Evolutionary conservation across 768 basidiomycete genomes (phyloP), one percentile per base, ranked within the genome.

Genomic region (Daedaleopsis sinensis): DNA sequence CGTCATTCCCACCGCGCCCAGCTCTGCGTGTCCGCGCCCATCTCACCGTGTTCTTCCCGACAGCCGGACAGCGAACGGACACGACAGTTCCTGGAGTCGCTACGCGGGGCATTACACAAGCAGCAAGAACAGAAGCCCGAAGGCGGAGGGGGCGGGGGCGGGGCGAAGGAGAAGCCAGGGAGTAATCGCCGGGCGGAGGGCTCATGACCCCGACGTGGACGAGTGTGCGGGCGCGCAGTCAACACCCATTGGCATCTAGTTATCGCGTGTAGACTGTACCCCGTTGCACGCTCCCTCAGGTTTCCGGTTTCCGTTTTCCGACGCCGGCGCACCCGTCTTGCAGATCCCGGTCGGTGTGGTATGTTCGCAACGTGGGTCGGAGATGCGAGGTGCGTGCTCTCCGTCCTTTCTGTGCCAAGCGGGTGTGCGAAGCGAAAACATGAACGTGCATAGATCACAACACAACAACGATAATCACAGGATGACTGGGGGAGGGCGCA

Each of bases 61-160:
- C 68, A 94, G 89, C 91, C 92, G 32, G 91, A 90, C 66, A 87
- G 90, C 39, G 93, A 93, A 67, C 84, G 90, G 48, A 91, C 90
- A 53, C 91, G 93, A 70, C 87, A 90, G 39, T 64, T 64, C 58
- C 52, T 61, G 42, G 59, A 62, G n/a, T 64, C 62, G 21, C 19
- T 60, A 48, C 57, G 54, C 36, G 62, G 62, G 19, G 62, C 62
- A 46, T 49, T 64, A 39, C 58, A 59, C 44, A 59, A 53, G 23
- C 51, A 54, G 27, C 38, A 54, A 16, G 48, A 37, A 15, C 61
- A 62, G 43, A 54, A 42, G 7, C 19, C 48, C 16, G 52, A 54
- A 37, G 32, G 38, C n/a, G n/a, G 27, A 32, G 27, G 27, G 27
- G 27, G 27, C 27, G 27, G 27, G 37, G 37, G 36, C 2, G 54